phyloP scores from a whole-genome alignment of 169 alveolate genomes.

The Plasmodium gonderi region DNA sequence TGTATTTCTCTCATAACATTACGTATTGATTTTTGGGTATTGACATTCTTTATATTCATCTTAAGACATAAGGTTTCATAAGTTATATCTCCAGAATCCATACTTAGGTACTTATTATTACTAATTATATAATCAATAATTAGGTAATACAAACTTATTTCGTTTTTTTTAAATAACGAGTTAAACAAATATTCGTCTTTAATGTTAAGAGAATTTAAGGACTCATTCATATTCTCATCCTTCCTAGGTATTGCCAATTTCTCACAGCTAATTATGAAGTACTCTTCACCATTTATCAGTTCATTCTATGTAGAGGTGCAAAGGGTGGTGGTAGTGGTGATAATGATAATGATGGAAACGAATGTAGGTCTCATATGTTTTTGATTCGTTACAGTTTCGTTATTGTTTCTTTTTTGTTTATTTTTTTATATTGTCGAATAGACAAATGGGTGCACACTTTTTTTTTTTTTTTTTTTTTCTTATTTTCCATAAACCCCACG shows the following conservation, averaged over 20 bases:
- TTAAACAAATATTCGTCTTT: slow-evolving; percentile 67
- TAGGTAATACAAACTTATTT: slow-evolving; percentile 53
- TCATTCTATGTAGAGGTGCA: slow-evolving; percentile 22
- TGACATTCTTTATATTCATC: slow-evolving; percentile 40
- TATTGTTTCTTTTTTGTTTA: background rate
- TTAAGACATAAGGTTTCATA: slow-evolving; percentile 49
- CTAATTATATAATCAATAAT: slow-evolving; percentile 44
- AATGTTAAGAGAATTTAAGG: background rate
- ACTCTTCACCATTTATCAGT: slow-evolving; percentile 66
- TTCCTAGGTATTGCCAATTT: slow-evolving; percentile 1
- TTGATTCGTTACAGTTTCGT: too few species aligned
- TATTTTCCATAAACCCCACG: background rate
- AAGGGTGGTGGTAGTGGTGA: too few species aligned
- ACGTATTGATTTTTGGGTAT: slow-evolving; percentile 62
- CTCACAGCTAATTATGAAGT: slow-evolving; percentile 46
- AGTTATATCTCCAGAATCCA: slow-evolving; percentile 17
- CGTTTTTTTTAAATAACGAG: slow-evolving; percentile 46
- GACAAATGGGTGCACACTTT: background rate
- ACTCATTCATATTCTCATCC: background rate
- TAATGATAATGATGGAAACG: too few species aligned
- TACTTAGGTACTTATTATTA: slow-evolving; percentile 47
- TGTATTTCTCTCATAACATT: background rate
- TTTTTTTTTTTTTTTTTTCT: background rate
- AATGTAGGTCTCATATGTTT: too few species aligned
- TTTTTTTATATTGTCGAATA: background rate